Conservation (phyloP, 345 rosid species). For the Schrenkiella parvula region DNA sequence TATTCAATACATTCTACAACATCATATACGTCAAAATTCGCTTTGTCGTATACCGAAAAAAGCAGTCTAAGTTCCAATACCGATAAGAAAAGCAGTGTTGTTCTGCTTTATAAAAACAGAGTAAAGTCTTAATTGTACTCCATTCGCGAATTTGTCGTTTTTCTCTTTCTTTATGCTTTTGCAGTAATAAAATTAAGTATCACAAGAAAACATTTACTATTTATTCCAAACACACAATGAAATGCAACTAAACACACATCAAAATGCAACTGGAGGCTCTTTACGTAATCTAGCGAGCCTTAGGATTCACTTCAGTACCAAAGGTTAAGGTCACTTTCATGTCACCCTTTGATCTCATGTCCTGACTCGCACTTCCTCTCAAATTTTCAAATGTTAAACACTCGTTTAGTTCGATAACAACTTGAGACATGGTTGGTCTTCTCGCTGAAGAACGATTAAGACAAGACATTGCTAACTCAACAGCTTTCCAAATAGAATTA, state of each 20-base stretch:
- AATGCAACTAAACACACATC: too few relatives aligned
- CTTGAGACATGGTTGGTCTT: slow-evolving; percentile 45
- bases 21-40: too few relatives aligned
- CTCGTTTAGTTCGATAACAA: slow-evolving; percentile 31
- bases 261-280: background rate
- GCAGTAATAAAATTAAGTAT: background rate
- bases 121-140: background rate
- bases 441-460: background rate
- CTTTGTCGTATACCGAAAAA: too few relatives aligned
- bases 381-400: slow-evolving; percentile 23
- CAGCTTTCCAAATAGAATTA: slow-evolving; percentile 41
- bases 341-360: background rate
- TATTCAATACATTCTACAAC: too few relatives aligned
- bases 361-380: background rate
- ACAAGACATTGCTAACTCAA: slow-evolving; percentile 48
- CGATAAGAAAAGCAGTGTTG: too few relatives aligned
- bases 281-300: slow-evolving; percentile 16
- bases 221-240: background rate
- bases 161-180: background rate
- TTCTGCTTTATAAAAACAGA: too few relatives aligned
- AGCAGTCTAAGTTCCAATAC: too few relatives aligned
- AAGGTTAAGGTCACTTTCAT: slow-evolving; percentile 13
- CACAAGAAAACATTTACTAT: background rate
- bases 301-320: slow-evolving; percentile 18
- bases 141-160: background rate